These are phyloP conservation scores for Tylopilus rubrobrunneus DNA, from an alignment of 768 basidiomycete genomes.

Conservation along the genomic window DNA sequence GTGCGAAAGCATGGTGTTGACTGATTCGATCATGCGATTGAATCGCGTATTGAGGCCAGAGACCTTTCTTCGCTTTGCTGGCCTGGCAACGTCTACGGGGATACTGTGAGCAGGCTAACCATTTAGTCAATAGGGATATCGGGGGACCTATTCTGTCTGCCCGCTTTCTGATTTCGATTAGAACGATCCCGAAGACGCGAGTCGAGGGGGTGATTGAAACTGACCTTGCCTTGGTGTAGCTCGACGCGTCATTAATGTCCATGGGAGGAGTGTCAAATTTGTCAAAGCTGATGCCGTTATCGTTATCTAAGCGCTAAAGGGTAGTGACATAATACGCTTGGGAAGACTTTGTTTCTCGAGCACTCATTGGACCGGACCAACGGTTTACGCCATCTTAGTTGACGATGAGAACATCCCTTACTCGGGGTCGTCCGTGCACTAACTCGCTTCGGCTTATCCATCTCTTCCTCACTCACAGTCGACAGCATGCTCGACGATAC, in stretches of 20 bases:
- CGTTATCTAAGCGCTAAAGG: constrained; percentile 15
- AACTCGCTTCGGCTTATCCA: neutral
- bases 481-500: neutral
- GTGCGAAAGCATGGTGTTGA: constrained; percentile 39
- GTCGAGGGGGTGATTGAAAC: neutral
- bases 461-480: neutral
- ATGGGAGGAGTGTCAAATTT: too few relatives aligned
- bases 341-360: too few relatives aligned
- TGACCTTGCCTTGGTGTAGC: constrained; percentile 9
- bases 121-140: too few relatives aligned
- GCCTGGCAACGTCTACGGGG: constrained; percentile 5
- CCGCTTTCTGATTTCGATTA: neutral
- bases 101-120: constrained; percentile 2
- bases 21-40: constrained; percentile 63
- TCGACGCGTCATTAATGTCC: constrained; percentile 12
- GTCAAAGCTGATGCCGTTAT: too few relatives aligned
- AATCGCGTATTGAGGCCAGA: constrained; percentile 54
- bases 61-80: constrained; percentile 47
- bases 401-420: too few relatives aligned
- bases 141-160: constrained; percentile 14
- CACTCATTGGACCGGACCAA: too few relatives aligned
- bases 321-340: too few relatives aligned
- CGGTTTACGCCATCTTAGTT: too few relatives aligned
- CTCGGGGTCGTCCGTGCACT: neutral
- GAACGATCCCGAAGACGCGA: neutral